phyloP scores from a whole-genome alignment of 2,329 filamentous ascomycete genomes.

The Dothidotthia symphoricarpi region DNA sequence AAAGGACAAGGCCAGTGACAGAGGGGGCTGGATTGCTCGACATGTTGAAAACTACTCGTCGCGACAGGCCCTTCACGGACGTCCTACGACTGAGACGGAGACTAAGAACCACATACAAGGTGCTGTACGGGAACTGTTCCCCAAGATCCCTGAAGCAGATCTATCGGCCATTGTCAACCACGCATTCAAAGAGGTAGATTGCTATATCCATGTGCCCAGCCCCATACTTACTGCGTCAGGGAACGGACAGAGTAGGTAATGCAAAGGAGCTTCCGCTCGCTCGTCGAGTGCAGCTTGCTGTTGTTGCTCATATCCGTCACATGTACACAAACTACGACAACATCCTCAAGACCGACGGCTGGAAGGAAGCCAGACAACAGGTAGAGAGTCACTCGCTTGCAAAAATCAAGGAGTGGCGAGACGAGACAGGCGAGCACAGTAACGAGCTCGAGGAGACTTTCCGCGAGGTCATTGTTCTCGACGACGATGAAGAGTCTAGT shows the following conservation, averaged over 20 bases:
- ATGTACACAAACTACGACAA: slow-evolving; percentile 62
- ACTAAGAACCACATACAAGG: slow-evolving; percentile 58
- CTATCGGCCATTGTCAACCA: slow-evolving; percentile 58
- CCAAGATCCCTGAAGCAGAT: slow-evolving; percentile 60
- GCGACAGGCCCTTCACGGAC: slow-evolving; percentile 24
- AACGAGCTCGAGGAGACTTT: slow-evolving; percentile 61
- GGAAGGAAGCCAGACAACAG: slow-evolving; percentile 54
- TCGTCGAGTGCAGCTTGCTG: slow-evolving; percentile 60
- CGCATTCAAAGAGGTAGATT: slow-evolving; percentile 57
- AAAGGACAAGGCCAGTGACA: slow-evolving; percentile 20
- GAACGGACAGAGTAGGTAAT: slow-evolving; percentile 58
- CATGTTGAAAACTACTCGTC: slow-evolving; percentile 38
- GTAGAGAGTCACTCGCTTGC: slow-evolving; percentile 57
- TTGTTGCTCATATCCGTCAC: slow-evolving; percentile 62
- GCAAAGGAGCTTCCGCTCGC: slow-evolving; percentile 54
- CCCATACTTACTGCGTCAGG: slow-evolving; percentile 39
- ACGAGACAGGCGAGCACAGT: slow-evolving; percentile 53
- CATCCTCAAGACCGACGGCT: slow-evolving; percentile 53
- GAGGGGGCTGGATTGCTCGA: slow-evolving; percentile 32
- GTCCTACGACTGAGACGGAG: slow-evolving; percentile 37
- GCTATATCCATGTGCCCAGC: neutral
- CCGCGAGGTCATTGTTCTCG: slow-evolving; percentile 63
- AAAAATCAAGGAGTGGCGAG: slow-evolving; percentile 62
- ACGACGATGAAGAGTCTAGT: slow-evolving; percentile 56
- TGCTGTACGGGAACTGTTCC: slow-evolving; percentile 62